Evolutionary conservation across 345 rosid species (phyloP).

Genomic region (Syzygium aqueum): DNA sequence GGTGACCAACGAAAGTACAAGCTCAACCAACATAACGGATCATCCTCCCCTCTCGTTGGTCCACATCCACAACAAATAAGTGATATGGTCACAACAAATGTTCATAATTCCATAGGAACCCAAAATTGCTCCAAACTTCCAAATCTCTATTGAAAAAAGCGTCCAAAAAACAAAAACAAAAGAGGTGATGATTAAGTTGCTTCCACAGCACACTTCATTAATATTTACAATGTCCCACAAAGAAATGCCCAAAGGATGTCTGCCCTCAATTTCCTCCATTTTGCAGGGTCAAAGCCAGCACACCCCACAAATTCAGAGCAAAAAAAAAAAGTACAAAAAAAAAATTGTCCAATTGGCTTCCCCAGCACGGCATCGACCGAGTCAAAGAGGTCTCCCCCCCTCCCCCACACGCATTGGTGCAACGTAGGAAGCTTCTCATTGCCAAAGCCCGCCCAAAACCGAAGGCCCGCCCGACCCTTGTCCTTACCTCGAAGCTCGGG

Average conservation of each 20-base stretch:
- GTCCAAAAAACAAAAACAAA: not conserved
- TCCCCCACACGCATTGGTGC: not conserved
- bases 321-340: not conserved
- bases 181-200: not conserved
- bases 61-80: not conserved
- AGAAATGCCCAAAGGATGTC: not conserved
- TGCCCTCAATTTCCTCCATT: not conserved
- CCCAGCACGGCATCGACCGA: not conserved
- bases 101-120: not conserved
- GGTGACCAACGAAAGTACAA: not conserved
- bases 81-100: not conserved
- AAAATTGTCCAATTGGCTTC: not conserved
- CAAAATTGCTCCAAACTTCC: not conserved
- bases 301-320: not conserved
- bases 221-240: not conserved
- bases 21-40: not conserved
- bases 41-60: not conserved
- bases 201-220: not conserved
- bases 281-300: not conserved
- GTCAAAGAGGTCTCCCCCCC: not conserved
- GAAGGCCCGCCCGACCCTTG: not conserved
- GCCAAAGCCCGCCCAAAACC: too few species aligned
- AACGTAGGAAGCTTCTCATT: not conserved
- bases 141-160: too few species aligned
- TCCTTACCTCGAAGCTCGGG: not conserved